These are phyloP conservation scores for Lactifluus hygrophoroides DNA, from an alignment of 768 basidiomycete species.

Conservation along the genomic window DNA sequence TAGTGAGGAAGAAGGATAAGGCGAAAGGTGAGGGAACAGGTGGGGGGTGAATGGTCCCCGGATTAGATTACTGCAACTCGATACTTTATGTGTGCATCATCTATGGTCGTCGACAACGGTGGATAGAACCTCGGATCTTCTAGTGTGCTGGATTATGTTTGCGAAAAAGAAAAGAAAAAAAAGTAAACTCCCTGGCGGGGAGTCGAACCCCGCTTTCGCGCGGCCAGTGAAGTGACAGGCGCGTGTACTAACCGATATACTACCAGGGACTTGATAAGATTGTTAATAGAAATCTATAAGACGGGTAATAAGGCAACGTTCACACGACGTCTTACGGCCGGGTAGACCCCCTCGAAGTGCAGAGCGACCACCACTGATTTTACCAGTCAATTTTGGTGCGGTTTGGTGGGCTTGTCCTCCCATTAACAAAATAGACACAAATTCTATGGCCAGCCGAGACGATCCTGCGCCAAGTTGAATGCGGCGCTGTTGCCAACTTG, in stretches of 20 bases:
- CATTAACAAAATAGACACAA: too few species aligned
- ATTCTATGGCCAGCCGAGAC: too few species aligned
- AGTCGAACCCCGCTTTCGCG: constrained; percentile 42
- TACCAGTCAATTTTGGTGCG: neutral
- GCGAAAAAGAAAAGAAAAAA: neutral
- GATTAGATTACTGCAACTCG: neutral
- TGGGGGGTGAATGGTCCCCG: neutral
- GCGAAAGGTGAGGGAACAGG: constrained; percentile 1
- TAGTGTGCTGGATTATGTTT: neutral
- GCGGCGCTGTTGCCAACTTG: too few species aligned
- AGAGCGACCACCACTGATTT: neutral
- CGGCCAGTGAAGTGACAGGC: constrained; percentile 18
- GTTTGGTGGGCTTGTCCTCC: neutral
- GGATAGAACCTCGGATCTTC: neutral
- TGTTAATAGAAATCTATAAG: fast-evolving
- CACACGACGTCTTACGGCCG: neutral
- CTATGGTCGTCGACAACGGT: neutral
- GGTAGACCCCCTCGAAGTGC: neutral
- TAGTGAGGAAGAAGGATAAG: constrained; percentile 23
- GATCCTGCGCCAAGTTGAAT: too few species aligned
- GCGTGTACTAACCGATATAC: constrained; percentile 22
- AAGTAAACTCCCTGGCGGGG: constrained; percentile 33
- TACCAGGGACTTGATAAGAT: constrained; percentile 1
- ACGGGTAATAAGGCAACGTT: neutral
- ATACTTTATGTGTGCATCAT: neutral